phyloP scores from a whole-genome alignment of 2,329 filamentous ascomycete species.

The Rutstroemia sydowiana region DNA sequence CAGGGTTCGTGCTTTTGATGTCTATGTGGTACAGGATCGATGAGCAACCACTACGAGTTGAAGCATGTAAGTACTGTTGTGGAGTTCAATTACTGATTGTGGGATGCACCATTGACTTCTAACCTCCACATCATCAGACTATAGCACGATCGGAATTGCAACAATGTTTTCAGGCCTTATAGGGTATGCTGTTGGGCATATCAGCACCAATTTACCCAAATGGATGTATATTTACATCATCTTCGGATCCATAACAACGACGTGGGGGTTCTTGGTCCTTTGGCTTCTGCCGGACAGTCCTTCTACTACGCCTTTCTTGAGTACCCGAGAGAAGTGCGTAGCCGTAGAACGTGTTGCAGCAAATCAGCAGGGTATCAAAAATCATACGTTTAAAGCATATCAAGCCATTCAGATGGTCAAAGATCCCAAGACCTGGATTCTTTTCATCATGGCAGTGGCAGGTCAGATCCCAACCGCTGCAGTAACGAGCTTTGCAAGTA shows the following conservation, averaged over 20 bases:
- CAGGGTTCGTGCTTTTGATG: conserved; percentile 30
- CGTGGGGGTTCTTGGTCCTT: conserved; percentile 32
- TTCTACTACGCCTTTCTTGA: conserved; percentile 31
- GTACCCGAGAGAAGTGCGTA: background rate
- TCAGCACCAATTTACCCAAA: background rate
- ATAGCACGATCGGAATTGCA: conserved; percentile 31
- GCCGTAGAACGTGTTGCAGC: background rate
- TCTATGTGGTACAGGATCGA: conserved; percentile 26
- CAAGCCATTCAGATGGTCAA: conserved; percentile 32
- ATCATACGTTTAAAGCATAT: conserved; percentile 31
- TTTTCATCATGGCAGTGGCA: conserved; percentile 18
- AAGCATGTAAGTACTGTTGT: conserved; percentile 2
- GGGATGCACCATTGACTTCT: too few relatives aligned
- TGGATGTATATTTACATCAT: conserved; percentile 15
- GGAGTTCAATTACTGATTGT: background rate
- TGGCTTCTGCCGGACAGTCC: conserved; percentile 42
- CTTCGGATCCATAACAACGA: conserved; percentile 20
- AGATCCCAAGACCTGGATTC: conserved; percentile 29
- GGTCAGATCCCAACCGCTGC: conserved; percentile 32
- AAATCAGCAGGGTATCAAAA: conserved; percentile 15
- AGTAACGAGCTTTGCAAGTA: conserved; percentile 34
- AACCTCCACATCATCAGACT: too few relatives aligned
- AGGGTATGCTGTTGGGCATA: conserved; percentile 22
- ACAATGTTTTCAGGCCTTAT: conserved; percentile 29
- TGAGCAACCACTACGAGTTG: conserved; percentile 7